Conservation (phyloP, 2,329 filamentous ascomycete genomes). For the Fusarium devonianum region DNA sequence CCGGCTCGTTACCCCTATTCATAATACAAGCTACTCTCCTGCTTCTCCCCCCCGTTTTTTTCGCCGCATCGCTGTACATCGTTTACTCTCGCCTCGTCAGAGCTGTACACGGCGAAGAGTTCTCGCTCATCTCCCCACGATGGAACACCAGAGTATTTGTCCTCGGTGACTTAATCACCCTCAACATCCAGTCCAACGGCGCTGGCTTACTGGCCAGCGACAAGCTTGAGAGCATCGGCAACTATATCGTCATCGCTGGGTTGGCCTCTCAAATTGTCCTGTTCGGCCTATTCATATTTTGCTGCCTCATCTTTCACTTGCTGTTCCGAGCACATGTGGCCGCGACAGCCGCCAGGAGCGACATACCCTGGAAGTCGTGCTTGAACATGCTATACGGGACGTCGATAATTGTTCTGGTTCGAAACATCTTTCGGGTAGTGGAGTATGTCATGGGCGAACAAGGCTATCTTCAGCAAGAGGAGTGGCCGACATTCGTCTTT, state of each 20-base stretch:
- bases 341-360: rapidly evolving
- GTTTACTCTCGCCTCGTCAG: slow-evolving; percentile 17
- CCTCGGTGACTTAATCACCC: slow-evolving; percentile 16
- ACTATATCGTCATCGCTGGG: slow-evolving; percentile 10
- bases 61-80: slow-evolving; percentile 32
- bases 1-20: slow-evolving; percentile 9
- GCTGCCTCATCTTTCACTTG: slow-evolving; percentile 10
- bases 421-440: slow-evolving; percentile 19
- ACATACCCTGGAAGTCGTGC: slow-evolving; percentile 10
- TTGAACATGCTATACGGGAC: slow-evolving; percentile 22
- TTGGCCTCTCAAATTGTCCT: slow-evolving; percentile 1
- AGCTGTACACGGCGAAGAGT: background rate
- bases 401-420: slow-evolving; percentile 3
- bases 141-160: slow-evolving; percentile 27
- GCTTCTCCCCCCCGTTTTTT: slow-evolving; percentile 17
- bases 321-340: background rate
- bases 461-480: slow-evolving; percentile 21
- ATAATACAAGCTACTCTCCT: slow-evolving; percentile 30
- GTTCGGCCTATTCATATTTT: slow-evolving; percentile 14
- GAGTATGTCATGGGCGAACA: slow-evolving; percentile 25
- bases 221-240: background rate
- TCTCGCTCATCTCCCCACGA: slow-evolving; percentile 9
- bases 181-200: slow-evolving; percentile 18
- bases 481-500: slow-evolving; percentile 26
- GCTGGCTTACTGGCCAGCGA: slow-evolving; percentile 13